Conservation (phyloP, 139 green algal genomes). For the Trebouxia sp. region DNA sequence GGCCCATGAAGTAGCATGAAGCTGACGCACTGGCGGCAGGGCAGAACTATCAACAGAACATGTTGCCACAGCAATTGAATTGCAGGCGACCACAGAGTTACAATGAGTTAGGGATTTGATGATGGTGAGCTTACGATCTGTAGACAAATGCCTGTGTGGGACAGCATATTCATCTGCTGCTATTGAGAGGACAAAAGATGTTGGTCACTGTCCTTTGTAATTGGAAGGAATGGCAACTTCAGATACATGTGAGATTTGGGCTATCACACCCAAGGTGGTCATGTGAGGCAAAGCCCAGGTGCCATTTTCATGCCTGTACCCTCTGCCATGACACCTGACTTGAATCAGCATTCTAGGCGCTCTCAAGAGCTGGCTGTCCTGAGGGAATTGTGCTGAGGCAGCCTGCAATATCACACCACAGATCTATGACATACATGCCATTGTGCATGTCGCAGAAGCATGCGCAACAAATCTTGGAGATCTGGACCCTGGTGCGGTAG, state of each 20-base stretch:
- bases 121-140: no score
- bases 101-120: no score
- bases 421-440: not conserved
- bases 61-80: not conserved
- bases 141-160: no score
- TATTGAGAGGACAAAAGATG: no score
- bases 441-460: no score
- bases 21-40: not conserved
- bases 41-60: not conserved
- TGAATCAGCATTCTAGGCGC: slow-evolving; percentile 8
- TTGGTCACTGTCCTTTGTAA: not conserved
- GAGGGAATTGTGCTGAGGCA: not conserved
- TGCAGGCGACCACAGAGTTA: no score
- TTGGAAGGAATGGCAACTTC: not conserved
- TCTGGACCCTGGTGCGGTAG: not conserved
- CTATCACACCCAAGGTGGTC: not conserved
- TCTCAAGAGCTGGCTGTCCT: not conserved
- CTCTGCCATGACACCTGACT: slow-evolving; percentile 1
- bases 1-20: not conserved
- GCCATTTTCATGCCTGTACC: not conserved
- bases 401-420: not conserved
- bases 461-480: not conserved
- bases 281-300: slow-evolving; percentile 19
- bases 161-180: no score
- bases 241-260: not conserved